These are phyloP conservation scores for Panicum virgatum DNA, from an alignment of 202 grass and related monocot species.

Conservation along the genomic window DNA sequence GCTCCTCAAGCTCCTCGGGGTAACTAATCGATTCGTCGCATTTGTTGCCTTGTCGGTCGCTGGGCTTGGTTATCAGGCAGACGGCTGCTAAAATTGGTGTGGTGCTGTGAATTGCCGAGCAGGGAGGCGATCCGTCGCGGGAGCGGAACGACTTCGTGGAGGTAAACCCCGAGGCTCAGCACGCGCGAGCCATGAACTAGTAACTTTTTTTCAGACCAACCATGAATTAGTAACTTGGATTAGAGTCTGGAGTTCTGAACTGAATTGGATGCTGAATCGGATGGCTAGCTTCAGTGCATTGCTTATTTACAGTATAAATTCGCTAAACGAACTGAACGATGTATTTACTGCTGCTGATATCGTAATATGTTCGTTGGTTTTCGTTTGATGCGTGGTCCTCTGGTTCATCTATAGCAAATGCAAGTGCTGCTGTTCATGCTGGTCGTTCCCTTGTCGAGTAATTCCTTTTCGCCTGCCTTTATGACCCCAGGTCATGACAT, in stretches of 20 bases:
- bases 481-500: conserved; percentile 58
- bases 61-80: background rate
- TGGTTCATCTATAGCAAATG: conserved; percentile 1
- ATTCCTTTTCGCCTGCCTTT: background rate
- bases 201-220: no score
- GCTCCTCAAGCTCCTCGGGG: conserved; percentile 79
- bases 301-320: background rate
- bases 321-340: background rate
- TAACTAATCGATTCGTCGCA: conserved; percentile 23
- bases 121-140: conserved; percentile 80
- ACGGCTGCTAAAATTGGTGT: conserved; percentile 7
- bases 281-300: background rate
- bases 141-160: conserved; percentile 76
- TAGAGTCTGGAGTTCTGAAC: background rate
- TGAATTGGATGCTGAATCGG: background rate
- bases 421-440: background rate
- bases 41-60: background rate
- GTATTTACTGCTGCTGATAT: background rate
- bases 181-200: background rate
- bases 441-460: background rate
- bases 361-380: background rate
- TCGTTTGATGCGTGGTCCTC: background rate
- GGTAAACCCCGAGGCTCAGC: conserved; percentile 35
- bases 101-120: conserved; percentile 2
- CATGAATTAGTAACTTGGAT: background rate